phyloP scores from a whole-genome alignment of 139 green algal species.

The Chlorella ohadii region DNA sequence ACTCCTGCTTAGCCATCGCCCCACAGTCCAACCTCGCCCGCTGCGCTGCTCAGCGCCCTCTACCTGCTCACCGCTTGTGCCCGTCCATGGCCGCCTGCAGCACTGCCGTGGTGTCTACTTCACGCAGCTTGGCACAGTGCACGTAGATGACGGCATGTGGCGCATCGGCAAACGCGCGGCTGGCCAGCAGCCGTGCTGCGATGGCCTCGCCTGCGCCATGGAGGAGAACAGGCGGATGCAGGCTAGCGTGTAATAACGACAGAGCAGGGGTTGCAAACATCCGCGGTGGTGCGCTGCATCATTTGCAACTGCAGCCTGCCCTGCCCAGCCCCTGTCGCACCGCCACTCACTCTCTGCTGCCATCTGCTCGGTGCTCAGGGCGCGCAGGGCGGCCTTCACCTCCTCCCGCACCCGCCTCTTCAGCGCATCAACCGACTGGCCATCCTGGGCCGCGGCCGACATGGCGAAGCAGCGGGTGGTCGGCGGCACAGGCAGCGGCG shows the following conservation, averaged over 20 bases:
- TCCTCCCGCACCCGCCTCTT: constrained; percentile 33
- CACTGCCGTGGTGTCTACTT: constrained; percentile 74
- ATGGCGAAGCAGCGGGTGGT: background rate
- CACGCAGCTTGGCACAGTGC: constrained; percentile 65
- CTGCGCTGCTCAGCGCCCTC: background rate
- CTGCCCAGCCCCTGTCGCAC: too few species aligned
- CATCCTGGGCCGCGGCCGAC: background rate
- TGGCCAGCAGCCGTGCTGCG: constrained; percentile 39
- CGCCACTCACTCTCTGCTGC: constrained; percentile 39
- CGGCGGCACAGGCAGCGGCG: background rate
- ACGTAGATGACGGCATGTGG: constrained; percentile 70
- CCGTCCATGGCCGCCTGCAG: constrained; percentile 50
- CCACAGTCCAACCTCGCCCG: too few species aligned
- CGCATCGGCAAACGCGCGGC: constrained; percentile 40
- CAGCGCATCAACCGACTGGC: background rate
- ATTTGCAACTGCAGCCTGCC: too few species aligned
- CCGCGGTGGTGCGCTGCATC: too few species aligned
- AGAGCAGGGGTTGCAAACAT: too few species aligned
- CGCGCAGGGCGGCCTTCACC: constrained; percentile 34
- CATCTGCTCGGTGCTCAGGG: constrained; percentile 30
- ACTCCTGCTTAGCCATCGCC: too few species aligned
- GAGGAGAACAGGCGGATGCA: background rate
- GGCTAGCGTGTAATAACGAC: too few species aligned
- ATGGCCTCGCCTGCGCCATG: constrained; percentile 32
- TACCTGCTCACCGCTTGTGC: background rate